Conservation (phyloP, 2,329 filamentous ascomycete genomes). For the Cladosporium sp. region DNA sequence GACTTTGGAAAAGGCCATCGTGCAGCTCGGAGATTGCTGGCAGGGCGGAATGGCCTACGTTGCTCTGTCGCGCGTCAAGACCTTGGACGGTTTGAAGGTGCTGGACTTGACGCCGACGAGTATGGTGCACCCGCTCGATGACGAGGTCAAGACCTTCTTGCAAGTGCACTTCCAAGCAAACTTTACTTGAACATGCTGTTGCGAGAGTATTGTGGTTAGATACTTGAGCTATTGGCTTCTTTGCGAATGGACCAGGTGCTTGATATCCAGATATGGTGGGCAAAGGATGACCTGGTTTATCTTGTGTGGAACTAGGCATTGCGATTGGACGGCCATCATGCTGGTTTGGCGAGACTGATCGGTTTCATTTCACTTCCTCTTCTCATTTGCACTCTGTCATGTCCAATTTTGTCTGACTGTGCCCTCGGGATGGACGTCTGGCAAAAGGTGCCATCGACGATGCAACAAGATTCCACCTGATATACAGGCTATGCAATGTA, state of each 20-base stretch:
- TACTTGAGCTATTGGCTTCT: no score
- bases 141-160: constrained; percentile 40
- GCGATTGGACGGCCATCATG: no score
- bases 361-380: no score
- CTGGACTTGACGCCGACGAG: constrained; percentile 30
- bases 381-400: neutral
- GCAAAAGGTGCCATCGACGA: neutral
- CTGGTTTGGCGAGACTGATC: neutral
- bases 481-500: neutral
- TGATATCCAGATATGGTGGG: no score
- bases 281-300: neutral
- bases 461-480: neutral
- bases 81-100: constrained; percentile 52
- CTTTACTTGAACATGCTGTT: neutral
- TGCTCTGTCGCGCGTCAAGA: constrained; percentile 58
- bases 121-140: constrained; percentile 31
- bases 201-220: neutral
- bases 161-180: neutral
- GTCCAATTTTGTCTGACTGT: neutral
- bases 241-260: no score
- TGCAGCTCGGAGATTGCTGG: constrained; percentile 55
- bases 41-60: constrained; percentile 63
- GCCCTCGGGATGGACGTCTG: neutral
- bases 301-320: neutral
- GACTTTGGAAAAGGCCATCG: constrained; percentile 59